A percentile compares a stretch with the other conserved stretches of the same genome.
Evolutionary conservation across 129 eudicot genomes (phyloP).

Genomic region (Sambucus nigra): DNA sequence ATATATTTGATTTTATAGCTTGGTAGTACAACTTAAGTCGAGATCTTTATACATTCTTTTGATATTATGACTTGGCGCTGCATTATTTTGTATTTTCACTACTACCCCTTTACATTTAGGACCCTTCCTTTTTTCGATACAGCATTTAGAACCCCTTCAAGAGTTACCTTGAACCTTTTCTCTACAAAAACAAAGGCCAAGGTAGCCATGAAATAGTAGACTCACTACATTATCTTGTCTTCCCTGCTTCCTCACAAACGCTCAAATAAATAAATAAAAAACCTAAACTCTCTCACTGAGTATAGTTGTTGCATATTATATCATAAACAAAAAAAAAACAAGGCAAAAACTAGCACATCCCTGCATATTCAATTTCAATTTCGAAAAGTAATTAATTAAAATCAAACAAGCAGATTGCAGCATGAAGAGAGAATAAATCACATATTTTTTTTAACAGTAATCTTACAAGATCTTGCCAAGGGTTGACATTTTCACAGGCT

Average conservation of each 20-base stretch:
- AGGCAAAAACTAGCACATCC: not conserved
- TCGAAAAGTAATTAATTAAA: not conserved
- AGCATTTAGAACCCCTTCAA: not conserved
- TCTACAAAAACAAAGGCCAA: not conserved
- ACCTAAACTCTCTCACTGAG: not conserved
- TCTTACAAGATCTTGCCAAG: conserved; percentile 51
- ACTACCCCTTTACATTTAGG: not conserved
- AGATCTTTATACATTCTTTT: not conserved
- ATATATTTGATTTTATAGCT: no score
- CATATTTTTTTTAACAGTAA: not conserved
- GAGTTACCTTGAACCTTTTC: not conserved
- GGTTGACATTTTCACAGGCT: conserved; percentile 48
- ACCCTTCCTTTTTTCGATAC: no score
- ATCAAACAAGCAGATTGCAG: not conserved
- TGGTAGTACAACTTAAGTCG: no score
- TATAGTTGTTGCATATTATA: not conserved
- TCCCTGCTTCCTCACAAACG: not conserved
- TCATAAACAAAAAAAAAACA: not conserved
- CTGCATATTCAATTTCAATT: not conserved
- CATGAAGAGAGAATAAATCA: not conserved
- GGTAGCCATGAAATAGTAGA: not conserved
- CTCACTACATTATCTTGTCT: no score
- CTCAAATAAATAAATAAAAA: no score
- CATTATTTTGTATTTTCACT: not conserved
- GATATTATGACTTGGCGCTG: not conserved